Evolutionary conservation across 441 rosid species (phyloP).

Genomic region (Aquilaria agallochum): DNA sequence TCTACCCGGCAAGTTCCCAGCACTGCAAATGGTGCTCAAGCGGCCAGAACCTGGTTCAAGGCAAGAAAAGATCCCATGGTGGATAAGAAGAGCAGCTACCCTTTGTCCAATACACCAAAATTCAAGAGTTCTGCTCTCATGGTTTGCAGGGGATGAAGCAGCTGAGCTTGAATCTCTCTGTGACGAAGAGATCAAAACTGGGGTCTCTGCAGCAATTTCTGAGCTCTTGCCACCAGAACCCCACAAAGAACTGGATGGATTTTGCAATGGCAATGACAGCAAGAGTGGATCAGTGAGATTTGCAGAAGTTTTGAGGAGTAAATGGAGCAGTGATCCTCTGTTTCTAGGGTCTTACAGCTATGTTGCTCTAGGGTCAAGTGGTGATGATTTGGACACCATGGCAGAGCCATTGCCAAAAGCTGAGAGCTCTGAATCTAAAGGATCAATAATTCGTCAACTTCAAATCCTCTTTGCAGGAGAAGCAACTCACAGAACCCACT

Average conservation of each 20-base stretch:
- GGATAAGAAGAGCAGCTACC: conserved; percentile 95
- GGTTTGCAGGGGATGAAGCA: conserved; percentile 98
- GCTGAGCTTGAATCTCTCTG: conserved; percentile 67
- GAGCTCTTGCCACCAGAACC: conserved; percentile 33
- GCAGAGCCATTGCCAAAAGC: conserved; percentile 82
- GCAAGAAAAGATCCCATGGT: conserved; percentile 67
- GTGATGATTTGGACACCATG: conserved; percentile 75
- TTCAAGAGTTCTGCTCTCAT: conserved; percentile 70
- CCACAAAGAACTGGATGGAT: conserved; percentile 23
- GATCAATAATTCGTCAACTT: conserved; percentile 28
- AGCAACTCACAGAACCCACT: conserved; percentile 96
- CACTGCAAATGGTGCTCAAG: conserved; percentile 75
- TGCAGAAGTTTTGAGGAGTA: conserved; percentile 60
- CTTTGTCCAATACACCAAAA: conserved; percentile 63
- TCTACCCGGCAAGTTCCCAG: conserved; percentile 41
- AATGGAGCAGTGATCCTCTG: conserved; percentile 88
- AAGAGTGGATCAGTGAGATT: conserved; percentile 26
- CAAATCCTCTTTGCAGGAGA: conserved; percentile 97
- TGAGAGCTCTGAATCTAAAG: conserved; percentile 5
- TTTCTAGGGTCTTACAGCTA: conserved; percentile 90
- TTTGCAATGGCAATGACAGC: conserved; percentile 34
- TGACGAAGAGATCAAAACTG: conserved; percentile 66
- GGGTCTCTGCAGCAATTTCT: conserved; percentile 57
- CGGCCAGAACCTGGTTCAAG: conserved; percentile 46
- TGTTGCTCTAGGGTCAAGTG: conserved; percentile 85